Conservation (phyloP, 371 early-diverging fungal species). For the Rhizopus delemar region DNA sequence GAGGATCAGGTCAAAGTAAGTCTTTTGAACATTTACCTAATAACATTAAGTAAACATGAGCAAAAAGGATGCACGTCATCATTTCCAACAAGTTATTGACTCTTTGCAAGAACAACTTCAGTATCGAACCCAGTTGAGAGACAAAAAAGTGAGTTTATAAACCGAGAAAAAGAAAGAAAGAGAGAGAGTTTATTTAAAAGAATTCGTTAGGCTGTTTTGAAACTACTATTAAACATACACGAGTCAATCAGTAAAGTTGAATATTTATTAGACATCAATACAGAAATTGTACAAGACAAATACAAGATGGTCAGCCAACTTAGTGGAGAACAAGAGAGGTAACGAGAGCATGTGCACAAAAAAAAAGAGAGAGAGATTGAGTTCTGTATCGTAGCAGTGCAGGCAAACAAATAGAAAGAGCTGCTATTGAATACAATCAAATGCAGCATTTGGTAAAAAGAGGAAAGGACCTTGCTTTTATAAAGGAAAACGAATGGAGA, state of each 20-base stretch:
- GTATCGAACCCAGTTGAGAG: constrained; percentile 64
- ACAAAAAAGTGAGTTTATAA: constrained; percentile 57
- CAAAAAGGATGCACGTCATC: constrained; percentile 46
- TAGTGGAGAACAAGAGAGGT: not conserved
- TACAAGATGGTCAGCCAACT: not conserved
- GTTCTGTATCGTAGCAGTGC: constrained; percentile 13
- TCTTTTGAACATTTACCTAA: not conserved
- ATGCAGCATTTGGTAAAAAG: constrained; percentile 75
- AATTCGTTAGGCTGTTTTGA: constrained; percentile 52
- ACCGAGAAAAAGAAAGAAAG: not conserved
- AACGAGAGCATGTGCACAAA: not conserved
- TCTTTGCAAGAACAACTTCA: constrained; percentile 62
- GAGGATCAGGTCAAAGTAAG: constrained; percentile 62
- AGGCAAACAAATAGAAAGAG: constrained; percentile 76
- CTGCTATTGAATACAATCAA: constrained; percentile 87
- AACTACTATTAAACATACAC: constrained; percentile 70
- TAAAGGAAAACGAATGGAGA: constrained; percentile 76
- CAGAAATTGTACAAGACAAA: constrained; percentile 29
- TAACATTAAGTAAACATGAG: not conserved
- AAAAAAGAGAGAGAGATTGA: too few species aligned
- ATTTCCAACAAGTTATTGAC: constrained; percentile 58
- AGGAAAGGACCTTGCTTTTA: constrained; percentile 71
- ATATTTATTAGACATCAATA: constrained; percentile 62
- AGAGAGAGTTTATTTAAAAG: not conserved
- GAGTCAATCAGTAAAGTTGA: constrained; percentile 79